Evolutionary conservation across 495 filamentous ascomycete genomes (phyloP), one percentile per base, ranked within the genome.

Genomic region (Lophiostoma macrostomum): DNA sequence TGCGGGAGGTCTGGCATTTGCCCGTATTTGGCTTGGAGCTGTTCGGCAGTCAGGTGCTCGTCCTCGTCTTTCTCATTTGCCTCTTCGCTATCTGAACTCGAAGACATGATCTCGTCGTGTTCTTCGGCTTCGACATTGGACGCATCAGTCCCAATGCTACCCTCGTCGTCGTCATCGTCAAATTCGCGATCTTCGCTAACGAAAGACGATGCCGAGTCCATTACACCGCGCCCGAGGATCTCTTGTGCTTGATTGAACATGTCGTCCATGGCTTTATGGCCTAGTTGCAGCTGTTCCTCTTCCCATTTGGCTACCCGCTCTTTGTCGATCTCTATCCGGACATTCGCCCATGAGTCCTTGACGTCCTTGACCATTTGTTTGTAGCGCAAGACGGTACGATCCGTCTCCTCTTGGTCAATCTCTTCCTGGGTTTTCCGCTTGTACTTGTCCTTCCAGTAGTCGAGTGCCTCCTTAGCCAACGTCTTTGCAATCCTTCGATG

Each of bases 231-330:
- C 18, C 58, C 59, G 18, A 62, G 52, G 1, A 61, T 52, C 23
- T 61, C 53, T 25, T 64, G 50, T 22, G 53, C 70, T 5, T 72
- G 76, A 58, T 87, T 88, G 39, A 96, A 83, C 18, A 88, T 88
- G 64, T 88, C 80, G 56, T 94, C 88, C 50, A 96, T 72, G 6
- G 86, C 85, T 60, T 88, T 82, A 62, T 90, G 88, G 47, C 90
- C 86, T 55, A 84, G 76, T 18, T 79, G 81, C 64, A 91, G 86
- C 64, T 93, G 84, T 65, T 93, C 84, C 41, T 85, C 87, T 64
- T 95, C 86, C 88, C 88, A 95, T 32, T 82, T 81, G 37, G 80
- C 77, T 27, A 91, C 58, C 3, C 88, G 82, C 29, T 74, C 73
- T 41, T 81, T 78, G 61, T 94, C 87, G 32, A 95, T 81, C 53